Conservation (phyloP, 306 rosid genomes). For the Prunus fruticosa region DNA sequence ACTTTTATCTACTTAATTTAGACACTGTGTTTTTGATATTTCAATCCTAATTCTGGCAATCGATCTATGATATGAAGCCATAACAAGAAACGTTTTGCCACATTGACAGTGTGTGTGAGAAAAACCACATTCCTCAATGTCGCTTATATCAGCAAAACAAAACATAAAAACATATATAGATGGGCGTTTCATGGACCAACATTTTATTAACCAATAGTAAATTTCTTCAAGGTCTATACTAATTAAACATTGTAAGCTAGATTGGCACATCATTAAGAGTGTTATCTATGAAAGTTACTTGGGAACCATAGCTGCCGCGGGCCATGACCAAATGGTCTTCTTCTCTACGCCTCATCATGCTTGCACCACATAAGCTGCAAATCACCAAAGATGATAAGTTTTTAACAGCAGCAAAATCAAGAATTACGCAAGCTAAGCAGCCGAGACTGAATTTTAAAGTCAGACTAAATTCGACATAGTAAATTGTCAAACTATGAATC, state of each 20-base stretch:
- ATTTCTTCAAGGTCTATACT: background rate
- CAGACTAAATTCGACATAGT: background rate
- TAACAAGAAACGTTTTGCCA: background rate
- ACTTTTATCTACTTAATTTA: background rate
- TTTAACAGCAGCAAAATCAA: background rate
- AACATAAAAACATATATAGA: too few relatives aligned
- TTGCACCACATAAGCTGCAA: background rate
- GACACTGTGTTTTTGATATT: background rate
- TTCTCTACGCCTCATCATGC: background rate
- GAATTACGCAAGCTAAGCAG: background rate
- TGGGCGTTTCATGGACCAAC: too few relatives aligned
- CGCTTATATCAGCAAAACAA: too few relatives aligned
- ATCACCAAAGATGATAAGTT: background rate
- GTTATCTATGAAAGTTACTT: background rate
- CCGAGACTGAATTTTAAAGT: too few relatives aligned
- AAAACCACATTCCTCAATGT: too few relatives aligned
- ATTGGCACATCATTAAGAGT: background rate
- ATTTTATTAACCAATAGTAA: background rate
- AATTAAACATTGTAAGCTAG: background rate
- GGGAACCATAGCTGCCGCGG: background rate
- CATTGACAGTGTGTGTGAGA: background rate
- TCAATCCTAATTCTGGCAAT: background rate
- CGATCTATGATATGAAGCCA: background rate
- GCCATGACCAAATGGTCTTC: background rate
- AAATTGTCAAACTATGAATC: background rate